Base-by-base conservation (phyloP, 148 eudicot species). In the Fagopyrum esculentum region DNA sequence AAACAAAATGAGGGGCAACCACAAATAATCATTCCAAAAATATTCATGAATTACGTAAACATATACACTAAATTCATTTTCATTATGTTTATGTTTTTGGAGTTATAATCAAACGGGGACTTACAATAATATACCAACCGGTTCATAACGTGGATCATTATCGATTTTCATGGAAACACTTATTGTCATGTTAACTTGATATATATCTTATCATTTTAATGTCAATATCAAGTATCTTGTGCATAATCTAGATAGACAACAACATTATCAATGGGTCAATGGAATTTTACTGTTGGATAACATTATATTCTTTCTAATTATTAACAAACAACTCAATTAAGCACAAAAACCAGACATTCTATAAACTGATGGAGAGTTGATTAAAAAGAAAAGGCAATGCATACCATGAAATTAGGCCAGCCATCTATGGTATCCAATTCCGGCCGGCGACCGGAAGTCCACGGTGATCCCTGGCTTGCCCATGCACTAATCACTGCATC, bases 391-490 rank as follows among this genome's bases (percentile, higher is more conserved):
- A 54, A 45, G 56, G 54, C 9, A 40, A 40, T 43, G 9, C 71
- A 66, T 66, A 66, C 71, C 71, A 22, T 40, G 46, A n/a, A 66
- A 66, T 12, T 40, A 9, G 71, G 71, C 71, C 71, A 66, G 9
- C 46, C 71, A 3, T 66, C 71, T 13, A 35, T 13, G 46, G 19
- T 0, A 19, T 66, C 47, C 6, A 66, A 66, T 5, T 66, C 71
- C 19, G 71, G 71, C 19, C 71, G 71, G 19, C 46, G 15, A 66
- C 71, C 71, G 46, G 71, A 66, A 4, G 17, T 66, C 71, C 71
- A 66, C 6, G 71, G 71, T 2, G 47, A 40, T 12, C 71, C 71
- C 11, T 66, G 11, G 47, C 71, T 43, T 40, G 46, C 45, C 71
- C 71, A 66, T 12, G 11, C 71, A 66, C 12, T 40, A 0, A 66